These are phyloP conservation scores for Penicillium sp. DNA, from an alignment of 2,329 filamentous ascomycete species.

Conservation along the genomic window DNA sequence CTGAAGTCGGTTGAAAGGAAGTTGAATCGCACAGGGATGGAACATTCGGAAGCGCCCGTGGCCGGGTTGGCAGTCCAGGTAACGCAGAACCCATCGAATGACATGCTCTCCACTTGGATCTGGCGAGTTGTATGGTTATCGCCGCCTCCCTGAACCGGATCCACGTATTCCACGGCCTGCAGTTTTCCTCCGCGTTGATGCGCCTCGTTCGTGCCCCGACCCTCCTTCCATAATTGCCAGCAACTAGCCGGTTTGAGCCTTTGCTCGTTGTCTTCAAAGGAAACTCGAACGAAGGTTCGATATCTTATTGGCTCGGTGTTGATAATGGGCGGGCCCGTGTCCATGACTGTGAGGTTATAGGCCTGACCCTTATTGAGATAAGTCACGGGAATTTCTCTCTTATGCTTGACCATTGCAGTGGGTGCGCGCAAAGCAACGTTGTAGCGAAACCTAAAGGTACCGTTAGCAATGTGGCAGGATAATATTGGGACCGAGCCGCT, in stretches of 20 bases:
- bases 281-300: slow-evolving; percentile 88
- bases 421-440: slow-evolving; percentile 87
- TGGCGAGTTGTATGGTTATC: slow-evolving; percentile 55
- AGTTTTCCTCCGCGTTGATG: slow-evolving; percentile 89
- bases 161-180: slow-evolving; percentile 92
- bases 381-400: slow-evolving; percentile 90
- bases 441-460: slow-evolving; percentile 66
- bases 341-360: slow-evolving; percentile 79
- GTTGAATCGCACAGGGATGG: slow-evolving; percentile 90
- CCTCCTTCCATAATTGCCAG: slow-evolving; percentile 95
- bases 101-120: slow-evolving; percentile 68
- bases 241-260: slow-evolving; percentile 74
- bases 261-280: slow-evolving; percentile 94
- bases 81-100: slow-evolving; percentile 91
- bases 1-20: slow-evolving; percentile 98
- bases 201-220: slow-evolving; percentile 88
- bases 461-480: slow-evolving; percentile 11
- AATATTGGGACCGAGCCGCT: slow-evolving; percentile 19
- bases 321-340: slow-evolving; percentile 63
- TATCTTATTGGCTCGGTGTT: slow-evolving; percentile 64
- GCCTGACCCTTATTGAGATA: slow-evolving; percentile 97
- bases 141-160: slow-evolving; percentile 52
- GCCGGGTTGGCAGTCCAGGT: slow-evolving; percentile 70
- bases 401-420: slow-evolving; percentile 84
- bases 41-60: slow-evolving; percentile 68